Evolutionary conservation across 805 yeast species (phyloP), one percentile per base, ranked within the genome.

Genomic region (Cyberlindnera meyerae): DNA sequence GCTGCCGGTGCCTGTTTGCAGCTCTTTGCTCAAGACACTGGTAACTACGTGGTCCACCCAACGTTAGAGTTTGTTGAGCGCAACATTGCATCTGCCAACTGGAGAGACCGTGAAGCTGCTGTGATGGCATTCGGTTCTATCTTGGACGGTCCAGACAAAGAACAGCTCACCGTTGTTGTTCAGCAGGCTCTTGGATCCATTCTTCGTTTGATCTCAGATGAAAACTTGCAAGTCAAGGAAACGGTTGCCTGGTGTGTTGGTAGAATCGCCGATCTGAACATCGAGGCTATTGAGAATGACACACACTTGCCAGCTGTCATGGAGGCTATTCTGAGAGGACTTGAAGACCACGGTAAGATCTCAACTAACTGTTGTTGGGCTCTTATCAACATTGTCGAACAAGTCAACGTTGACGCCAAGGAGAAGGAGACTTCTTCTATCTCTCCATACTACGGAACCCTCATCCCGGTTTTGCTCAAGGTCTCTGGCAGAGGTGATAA

Each of bases 191-290:
- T 93, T 44, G 75, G 74, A 24, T 87, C 96, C 15, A 82, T 93
- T 39, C 67, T 89, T 38, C 58, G 60, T 12, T 70, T 90, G 57
- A 86, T 89, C 65, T 67, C 63, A 27, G 97, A 93, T 61, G 73
- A 76, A 20, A 66, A 73, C 24, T 67, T 87, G 47, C 95, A 87
- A 55, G 98, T 93, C 18, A 83, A 86, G 58, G 98, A 93, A 57
- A 89, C 98, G 1, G 96, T 88, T 24, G 94, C 97, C 4, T 93
- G 98, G 98, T 90, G 97, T 65, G 69, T 93, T 43, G 98, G 98
- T 40, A 78, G 96, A 62, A 86, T 93, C 51, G 94, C 97, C 9
- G 97, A 93, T 55, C 65, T 82, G 35, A 86, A 81, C 29, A 73
- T 84, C 44, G 84, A 75, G 35, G 86, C 94, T 5, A 78, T 90